Conservation (phyloP, 2,329 filamentous ascomycete species). For the Alternaria infectoria region DNA sequence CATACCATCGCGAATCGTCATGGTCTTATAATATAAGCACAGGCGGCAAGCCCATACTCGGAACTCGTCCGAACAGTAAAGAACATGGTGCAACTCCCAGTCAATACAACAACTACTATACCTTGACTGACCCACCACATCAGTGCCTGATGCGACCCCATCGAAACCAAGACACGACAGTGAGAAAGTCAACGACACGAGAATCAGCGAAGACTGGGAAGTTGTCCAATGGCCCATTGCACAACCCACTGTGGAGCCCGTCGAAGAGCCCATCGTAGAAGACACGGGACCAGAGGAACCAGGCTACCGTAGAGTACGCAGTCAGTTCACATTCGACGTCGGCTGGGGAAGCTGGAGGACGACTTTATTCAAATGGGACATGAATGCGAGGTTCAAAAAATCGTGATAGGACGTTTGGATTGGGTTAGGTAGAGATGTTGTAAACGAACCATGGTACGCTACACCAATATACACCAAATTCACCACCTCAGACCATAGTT, state of each 20-base stretch:
- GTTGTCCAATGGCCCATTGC: background rate
- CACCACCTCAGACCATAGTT: background rate
- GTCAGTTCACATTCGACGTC: background rate
- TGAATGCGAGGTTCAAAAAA: background rate
- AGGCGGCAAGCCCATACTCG: background rate
- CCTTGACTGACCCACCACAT: accelerated
- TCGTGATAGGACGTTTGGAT: background rate
- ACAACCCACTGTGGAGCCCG: background rate
- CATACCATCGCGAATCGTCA: background rate
- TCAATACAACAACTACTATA: accelerated
- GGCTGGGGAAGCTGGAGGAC: background rate
- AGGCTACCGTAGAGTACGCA: background rate
- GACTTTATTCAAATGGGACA: background rate
- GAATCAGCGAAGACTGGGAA: background rate
- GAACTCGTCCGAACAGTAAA: background rate
- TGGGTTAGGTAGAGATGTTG: background rate
- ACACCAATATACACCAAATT: background rate
- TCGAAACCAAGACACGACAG: background rate
- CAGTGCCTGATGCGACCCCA: background rate
- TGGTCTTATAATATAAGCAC: background rate
- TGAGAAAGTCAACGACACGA: background rate
- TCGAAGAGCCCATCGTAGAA: background rate
- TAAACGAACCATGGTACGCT: background rate
- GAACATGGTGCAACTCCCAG: too few relatives aligned
- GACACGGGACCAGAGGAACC: background rate